phyloP scores from a whole-genome alignment of 176 grass and related monocot genomes.

The Hsuehochloa calcarea region DNA sequence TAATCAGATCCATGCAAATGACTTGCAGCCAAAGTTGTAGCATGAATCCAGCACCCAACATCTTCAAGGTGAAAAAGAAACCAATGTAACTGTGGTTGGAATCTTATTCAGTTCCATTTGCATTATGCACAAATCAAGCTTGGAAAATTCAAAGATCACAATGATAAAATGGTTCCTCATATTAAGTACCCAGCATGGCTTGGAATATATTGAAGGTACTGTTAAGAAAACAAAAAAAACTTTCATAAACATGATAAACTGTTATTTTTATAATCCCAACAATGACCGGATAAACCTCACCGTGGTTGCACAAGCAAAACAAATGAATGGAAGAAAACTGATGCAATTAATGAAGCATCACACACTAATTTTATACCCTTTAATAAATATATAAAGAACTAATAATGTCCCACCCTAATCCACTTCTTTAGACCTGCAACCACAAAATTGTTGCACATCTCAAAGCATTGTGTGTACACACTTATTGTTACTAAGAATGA shows the following conservation, averaged over 20 bases:
- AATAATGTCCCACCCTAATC: conserved; percentile 12
- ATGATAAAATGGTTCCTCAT: neutral
- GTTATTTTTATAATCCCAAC: neutral
- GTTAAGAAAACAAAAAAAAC: neutral
- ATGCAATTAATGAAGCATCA: no score
- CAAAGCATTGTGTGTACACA: neutral
- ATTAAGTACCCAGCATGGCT: neutral
- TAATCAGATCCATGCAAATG: conserved; percentile 98
- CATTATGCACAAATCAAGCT: conserved; percentile 19
- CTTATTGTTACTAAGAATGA: conserved; percentile 11
- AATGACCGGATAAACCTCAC: neutral
- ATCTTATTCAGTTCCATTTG: neutral
- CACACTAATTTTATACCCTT: conserved; percentile 29
- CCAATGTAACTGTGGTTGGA: neutral
- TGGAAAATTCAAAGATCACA: neutral
- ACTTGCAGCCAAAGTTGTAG: conserved; percentile 91
- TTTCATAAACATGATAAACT: no score
- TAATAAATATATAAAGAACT: conserved; percentile 14
- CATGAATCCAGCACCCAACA: conserved; percentile 93
- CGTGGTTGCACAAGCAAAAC: neutral
- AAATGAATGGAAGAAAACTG: neutral
- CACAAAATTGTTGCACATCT: conserved; percentile 21
- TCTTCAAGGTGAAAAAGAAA: conserved; percentile 85
- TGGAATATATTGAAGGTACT: conserved; percentile 16
- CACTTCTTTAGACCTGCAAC: conserved; percentile 33